Conservation (phyloP, 345 rosid genomes). For the Citrus sinensis region DVS_A1.0 CM039168.1:27508501-27509000, state of each 20-base stretch:
- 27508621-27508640: too few relatives aligned
- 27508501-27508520: too few relatives aligned
- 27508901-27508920: background rate
- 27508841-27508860: background rate
- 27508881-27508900: background rate
- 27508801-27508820: slow-evolving; percentile 1
- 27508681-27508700: background rate
- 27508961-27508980: background rate
- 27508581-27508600: too few relatives aligned
- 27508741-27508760: background rate
- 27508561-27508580: too few relatives aligned
- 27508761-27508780: slow-evolving; percentile 5
- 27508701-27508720: slow-evolving; percentile 3
- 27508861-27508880: background rate
- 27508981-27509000: background rate
- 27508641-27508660: too few relatives aligned
- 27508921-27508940: too few relatives aligned
- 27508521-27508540: too few relatives aligned
- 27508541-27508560: too few relatives aligned
- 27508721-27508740: background rate
- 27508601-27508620: too few relatives aligned
- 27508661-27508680: too few relatives aligned
- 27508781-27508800: slow-evolving; percentile 19
- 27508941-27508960: too few relatives aligned
- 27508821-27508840: background rate